Base-by-base conservation (phyloP, 768 basidiomycete genomes). In the Naganishia randhawae region DNA sequence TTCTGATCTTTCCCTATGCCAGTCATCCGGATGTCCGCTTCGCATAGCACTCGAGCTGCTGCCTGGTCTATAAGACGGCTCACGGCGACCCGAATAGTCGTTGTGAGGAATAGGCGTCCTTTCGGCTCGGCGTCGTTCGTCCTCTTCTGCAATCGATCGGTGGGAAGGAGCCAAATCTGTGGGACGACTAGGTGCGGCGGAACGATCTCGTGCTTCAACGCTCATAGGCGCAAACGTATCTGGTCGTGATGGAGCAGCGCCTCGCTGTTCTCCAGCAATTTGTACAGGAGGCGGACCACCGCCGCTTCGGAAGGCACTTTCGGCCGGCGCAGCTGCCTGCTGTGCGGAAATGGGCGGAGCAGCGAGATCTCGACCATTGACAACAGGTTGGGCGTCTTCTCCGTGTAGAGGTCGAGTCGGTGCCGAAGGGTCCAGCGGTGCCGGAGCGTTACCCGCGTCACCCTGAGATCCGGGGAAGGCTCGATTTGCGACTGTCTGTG, bases 161-260 rank as follows among this genome's bases (percentile, higher is more conserved):
- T 74, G 67, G 41, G 77, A 75, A 10, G 33, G 50, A 7, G 75
- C 74, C 17, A 73, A 69, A 19, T 71, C 74, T n/a, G 53, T 63
- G 19, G 68, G 73, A 51, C 76, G 68, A 16, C 73, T 39, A 16
- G 37, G 41, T 3, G 71, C 71, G 25, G 62, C 51, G 42, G 70
- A 65, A 4, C 70, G 71, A 42, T 76, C 73, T 29, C 57, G 57
- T 32, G 75, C 67, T 13, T 76, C 75, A 16, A 69, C 69, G 27
- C 77, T 75, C 62, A 80, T 80, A 0, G 79, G 79, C 9, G 79
- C 79, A 7, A 80, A 69, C 14, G 57, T 37, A 1, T 77, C 75
- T 9, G 74, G 74, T 45, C 77, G 70, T 13, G 78, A 67, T 74
- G 19, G 3, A 48, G 77, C 75, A 41, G 70, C 31, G 10, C 76